Evolutionary conservation across 2,329 filamentous ascomycete genomes (phyloP).

Genomic region (Bipolaris zeicola): DNA sequence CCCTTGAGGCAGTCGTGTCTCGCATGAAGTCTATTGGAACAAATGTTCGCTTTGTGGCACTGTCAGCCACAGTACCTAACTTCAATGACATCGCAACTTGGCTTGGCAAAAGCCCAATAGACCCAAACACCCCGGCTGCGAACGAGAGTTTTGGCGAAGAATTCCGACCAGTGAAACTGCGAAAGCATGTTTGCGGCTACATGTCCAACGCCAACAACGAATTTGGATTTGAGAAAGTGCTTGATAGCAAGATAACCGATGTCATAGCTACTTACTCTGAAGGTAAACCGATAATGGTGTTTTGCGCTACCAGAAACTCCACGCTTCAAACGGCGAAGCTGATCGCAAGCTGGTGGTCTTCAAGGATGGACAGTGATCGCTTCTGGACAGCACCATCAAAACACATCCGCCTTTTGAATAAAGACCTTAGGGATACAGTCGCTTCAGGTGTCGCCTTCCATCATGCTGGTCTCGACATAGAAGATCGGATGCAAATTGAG

Average conservation of each 20-base stretch:
- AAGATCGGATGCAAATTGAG: slow-evolving; percentile 71
- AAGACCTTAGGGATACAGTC: slow-evolving; percentile 63
- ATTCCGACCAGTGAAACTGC: slow-evolving; percentile 76
- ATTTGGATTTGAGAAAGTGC: slow-evolving; percentile 74
- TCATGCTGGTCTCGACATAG: slow-evolving; percentile 72
- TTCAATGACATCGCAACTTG: slow-evolving; percentile 78
- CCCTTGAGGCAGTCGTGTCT: slow-evolving; percentile 81
- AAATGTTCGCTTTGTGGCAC: slow-evolving; percentile 76
- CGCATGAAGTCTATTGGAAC: slow-evolving; percentile 83
- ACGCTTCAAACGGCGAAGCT: slow-evolving; percentile 70
- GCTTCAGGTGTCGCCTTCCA: slow-evolving; percentile 76
- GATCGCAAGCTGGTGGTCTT: slow-evolving; percentile 69
- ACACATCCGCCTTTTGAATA: slow-evolving; percentile 59
- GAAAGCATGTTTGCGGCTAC: slow-evolving; percentile 78
- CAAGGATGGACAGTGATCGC: slow-evolving; percentile 57
- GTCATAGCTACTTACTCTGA: slow-evolving; percentile 70
- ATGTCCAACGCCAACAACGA: slow-evolving; percentile 66
- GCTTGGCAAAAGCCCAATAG: slow-evolving; percentile 70
- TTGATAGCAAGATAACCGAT: slow-evolving; percentile 68
- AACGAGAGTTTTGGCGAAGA: slow-evolving; percentile 77
- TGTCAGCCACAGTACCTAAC: slow-evolving; percentile 85
- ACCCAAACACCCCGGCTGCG: slow-evolving; percentile 66
- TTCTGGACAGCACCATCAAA: slow-evolving; percentile 67
- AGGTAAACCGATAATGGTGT: slow-evolving; percentile 79
- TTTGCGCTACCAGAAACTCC: slow-evolving; percentile 78